Percentiles rank a stretch among this genome's conserved stretches.
Evolutionary conservation across 75 land plant species (phyloP).

Genomic region (Azolla pinnata): DNA sequence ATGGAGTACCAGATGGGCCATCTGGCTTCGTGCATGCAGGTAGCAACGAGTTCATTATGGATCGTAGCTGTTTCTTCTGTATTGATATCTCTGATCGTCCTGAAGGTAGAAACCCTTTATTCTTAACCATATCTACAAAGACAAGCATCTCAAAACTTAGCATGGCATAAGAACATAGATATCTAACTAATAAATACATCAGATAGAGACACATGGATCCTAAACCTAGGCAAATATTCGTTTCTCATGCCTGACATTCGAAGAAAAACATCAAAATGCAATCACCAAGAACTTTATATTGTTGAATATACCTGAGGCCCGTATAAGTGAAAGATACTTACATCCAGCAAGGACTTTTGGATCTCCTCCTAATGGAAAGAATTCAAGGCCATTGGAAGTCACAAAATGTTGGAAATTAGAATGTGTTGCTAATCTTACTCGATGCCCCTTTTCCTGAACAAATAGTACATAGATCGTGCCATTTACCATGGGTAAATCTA

Average conservation of each 20-base stretch:
- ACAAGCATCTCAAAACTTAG: too few relatives aligned
- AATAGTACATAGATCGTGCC: too few relatives aligned
- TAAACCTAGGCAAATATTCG: too few relatives aligned
- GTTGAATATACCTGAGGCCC: too few relatives aligned
- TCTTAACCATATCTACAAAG: conserved; percentile 76
- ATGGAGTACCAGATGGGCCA: conserved; percentile 53
- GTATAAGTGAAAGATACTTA: conserved; percentile 48
- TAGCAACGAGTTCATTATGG: conserved; percentile 72
- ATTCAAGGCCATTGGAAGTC: conserved; percentile 70
- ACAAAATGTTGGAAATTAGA: conserved; percentile 74
- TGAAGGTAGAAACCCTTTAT: conserved; percentile 82
- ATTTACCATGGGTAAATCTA: too few relatives aligned
- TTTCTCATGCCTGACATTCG: too few relatives aligned
- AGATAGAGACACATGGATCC: too few relatives aligned
- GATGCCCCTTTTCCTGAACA: conserved; percentile 88
- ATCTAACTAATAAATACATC: too few relatives aligned
- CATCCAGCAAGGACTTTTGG: conserved; percentile 91
- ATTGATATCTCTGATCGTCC: conserved; percentile 70
- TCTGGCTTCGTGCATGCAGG: conserved; percentile 95
- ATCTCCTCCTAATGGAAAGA: conserved; percentile 91
- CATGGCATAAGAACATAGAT: too few relatives aligned
- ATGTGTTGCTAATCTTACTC: conserved; percentile 89
- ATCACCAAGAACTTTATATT: too few relatives aligned
- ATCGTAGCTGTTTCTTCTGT: conserved; percentile 80
- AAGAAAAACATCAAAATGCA: too few relatives aligned